Evolutionary conservation across 2,329 filamentous ascomycete species (phyloP), one percentile per base, ranked within the genome.

Genomic region (Chrysoporthe austroafricana): DNA sequence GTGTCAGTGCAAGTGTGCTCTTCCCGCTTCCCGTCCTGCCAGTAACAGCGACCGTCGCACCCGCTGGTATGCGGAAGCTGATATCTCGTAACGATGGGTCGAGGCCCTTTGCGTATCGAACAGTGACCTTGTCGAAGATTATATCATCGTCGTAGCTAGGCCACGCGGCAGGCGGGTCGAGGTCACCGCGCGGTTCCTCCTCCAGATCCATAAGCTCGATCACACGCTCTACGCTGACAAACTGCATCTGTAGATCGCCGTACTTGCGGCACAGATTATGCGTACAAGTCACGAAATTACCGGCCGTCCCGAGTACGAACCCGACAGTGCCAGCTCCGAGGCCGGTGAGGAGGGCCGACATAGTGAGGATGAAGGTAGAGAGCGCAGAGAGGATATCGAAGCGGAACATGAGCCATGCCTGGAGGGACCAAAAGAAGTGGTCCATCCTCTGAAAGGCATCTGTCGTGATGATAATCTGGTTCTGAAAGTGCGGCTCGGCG

Each of bases 391-490:
- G 79, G 9, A 83, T 78, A 72, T 93, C 90, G 66, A 96, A 95
- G 14, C 94, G 88, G 74, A 91, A 93, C 76, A 90, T 89, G 2
- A 97, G 83, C 94, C 94, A 97, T 8, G 89, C 88, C 72, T 96
- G 93, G 56, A 96, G 84, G 68, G 90, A 92, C 91, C 94, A 97
- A 80, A 96, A 97, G 79, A 97, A 97, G 77, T 97, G 94, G 74
- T 97, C 94, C 86, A 97, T 96, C 76, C 93, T 93, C 77, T 97
- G 94, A 75, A 97, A 97, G 21, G 89, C 89, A 74, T 97, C 94
- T 0, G 94, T 93, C 0, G 94, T 93, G 2, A 85, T 82, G 44
- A 97, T 90, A 63, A 96, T 92, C 62, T 90, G 86, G 70, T 89
- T 86, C 74, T 96, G 93, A 74, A 97, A 97, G 63, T 91, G 89